Conservation (phyloP, 2,329 filamentous ascomycete species). For the Aspergillus arachidicola region DNA sequence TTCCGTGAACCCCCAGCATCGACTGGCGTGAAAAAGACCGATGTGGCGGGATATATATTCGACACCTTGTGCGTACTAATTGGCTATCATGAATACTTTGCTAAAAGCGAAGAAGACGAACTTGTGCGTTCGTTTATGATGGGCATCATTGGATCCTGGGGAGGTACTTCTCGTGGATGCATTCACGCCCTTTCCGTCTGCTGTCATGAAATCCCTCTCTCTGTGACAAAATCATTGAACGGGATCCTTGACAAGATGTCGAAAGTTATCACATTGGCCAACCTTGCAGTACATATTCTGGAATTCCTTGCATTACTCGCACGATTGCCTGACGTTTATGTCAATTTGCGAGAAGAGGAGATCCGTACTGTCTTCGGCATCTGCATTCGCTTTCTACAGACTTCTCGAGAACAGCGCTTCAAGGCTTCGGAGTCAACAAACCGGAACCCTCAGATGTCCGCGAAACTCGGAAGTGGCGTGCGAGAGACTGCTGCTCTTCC, state of each 20-base stretch:
- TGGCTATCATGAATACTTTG: slow-evolving; percentile 85
- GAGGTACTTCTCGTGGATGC: slow-evolving; percentile 85
- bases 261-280: slow-evolving; percentile 89
- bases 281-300: slow-evolving; percentile 90
- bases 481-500: slow-evolving; percentile 43
- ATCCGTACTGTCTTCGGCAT: slow-evolving; percentile 95
- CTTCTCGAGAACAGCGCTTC: slow-evolving; percentile 67
- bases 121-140: slow-evolving; percentile 83
- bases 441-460: slow-evolving; percentile 38
- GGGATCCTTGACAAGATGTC: slow-evolving; percentile 91
- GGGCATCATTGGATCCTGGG: slow-evolving; percentile 76
- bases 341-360: slow-evolving; percentile 88
- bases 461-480: slow-evolving; percentile 48
- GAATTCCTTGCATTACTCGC: slow-evolving; percentile 93
- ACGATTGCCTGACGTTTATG: slow-evolving; percentile 78
- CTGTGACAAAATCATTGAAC: slow-evolving; percentile 81
- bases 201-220: slow-evolving; percentile 88
- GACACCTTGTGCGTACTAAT: slow-evolving; percentile 84
- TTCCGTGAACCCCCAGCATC: slow-evolving; percentile 79
- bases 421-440: slow-evolving; percentile 35
- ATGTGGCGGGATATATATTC: slow-evolving; percentile 86
- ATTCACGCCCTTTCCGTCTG: slow-evolving; percentile 94
- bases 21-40: slow-evolving; percentile 80
- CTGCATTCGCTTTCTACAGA: slow-evolving; percentile 90
- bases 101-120: slow-evolving; percentile 84